Conservation (phyloP, 257 asterid species). For the Gynochthodes officinalis region DNA sequence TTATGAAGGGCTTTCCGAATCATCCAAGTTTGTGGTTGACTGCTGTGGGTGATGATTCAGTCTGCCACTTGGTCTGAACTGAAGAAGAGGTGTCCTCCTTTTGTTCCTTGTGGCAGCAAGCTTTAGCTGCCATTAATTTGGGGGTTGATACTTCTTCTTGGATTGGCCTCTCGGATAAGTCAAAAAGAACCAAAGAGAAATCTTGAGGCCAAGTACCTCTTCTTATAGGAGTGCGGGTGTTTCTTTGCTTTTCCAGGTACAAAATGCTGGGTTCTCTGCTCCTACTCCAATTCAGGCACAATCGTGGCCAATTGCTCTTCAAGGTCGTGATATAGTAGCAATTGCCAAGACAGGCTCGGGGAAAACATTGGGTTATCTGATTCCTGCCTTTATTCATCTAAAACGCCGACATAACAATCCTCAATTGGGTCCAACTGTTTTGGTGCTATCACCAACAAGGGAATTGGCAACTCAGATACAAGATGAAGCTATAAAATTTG, state of each 20-base stretch:
- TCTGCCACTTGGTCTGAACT: constrained; percentile 66
- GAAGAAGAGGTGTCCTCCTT: constrained; percentile 88
- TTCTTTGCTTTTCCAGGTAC: constrained; percentile 68
- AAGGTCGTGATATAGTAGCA: constrained; percentile 94
- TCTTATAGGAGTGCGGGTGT: constrained; percentile 41
- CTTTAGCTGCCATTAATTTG: constrained; percentile 50
- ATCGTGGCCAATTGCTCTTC: constrained; percentile 97
- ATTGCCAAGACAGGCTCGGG: constrained; percentile 99
- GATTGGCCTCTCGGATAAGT: constrained; percentile 52
- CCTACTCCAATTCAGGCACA: constrained; percentile 99
- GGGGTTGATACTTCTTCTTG: constrained; percentile 84
- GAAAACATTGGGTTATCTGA: constrained; percentile 88
- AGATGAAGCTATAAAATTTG: constrained; percentile 89
- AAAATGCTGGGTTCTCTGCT: constrained; percentile 83
- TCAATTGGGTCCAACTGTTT: constrained; percentile 82
- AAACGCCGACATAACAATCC: constrained; percentile 61
- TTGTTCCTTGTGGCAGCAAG: constrained; percentile 73
- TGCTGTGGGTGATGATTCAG: constrained; percentile 74
- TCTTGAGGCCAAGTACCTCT: constrained; percentile 33
- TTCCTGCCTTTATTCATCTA: constrained; percentile 88
- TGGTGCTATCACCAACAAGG: constrained; percentile 94
- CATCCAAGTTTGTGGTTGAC: constrained; percentile 70
- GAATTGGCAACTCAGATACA: constrained; percentile 98
- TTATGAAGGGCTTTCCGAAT: constrained; percentile 79
- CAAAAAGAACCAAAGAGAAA: constrained; percentile 34